phyloP scores from a whole-genome alignment of 257 asterid genomes.

The Handroanthus guayacan region DNA sequence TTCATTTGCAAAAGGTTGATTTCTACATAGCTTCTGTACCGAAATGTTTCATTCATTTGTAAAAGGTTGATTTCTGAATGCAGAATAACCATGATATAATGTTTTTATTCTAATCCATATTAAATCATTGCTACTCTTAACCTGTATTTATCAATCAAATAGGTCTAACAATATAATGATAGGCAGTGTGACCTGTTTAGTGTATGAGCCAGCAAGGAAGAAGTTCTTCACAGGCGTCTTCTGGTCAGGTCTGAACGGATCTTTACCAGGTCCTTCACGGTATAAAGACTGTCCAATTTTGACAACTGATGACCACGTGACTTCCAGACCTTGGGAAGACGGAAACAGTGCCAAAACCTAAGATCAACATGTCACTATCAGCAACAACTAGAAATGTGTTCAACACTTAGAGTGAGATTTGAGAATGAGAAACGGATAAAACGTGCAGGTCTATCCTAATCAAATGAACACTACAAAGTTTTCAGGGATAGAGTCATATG shows the following conservation, averaged over 20 bases:
- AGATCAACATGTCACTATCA: slow-evolving; percentile 28
- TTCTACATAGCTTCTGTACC: too few relatives aligned
- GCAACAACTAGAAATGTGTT: slow-evolving; percentile 1
- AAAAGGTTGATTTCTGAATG: not conserved
- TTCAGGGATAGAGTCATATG: too few relatives aligned
- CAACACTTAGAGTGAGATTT: too few relatives aligned
- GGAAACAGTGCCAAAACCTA: slow-evolving; percentile 94
- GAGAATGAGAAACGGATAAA: not conserved
- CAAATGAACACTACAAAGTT: too few relatives aligned
- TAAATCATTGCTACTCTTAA: not conserved
- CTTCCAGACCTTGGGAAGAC: slow-evolving; percentile 92
- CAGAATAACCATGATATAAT: not conserved
- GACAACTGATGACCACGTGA: slow-evolving; percentile 97
- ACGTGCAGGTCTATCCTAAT: not conserved
- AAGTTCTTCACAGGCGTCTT: slow-evolving; percentile 90
- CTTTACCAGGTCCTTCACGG: slow-evolving; percentile 97
- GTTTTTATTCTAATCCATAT: not conserved
- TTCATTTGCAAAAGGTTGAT: not conserved
- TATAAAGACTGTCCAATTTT: slow-evolving; percentile 92
- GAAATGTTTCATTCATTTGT: not conserved
- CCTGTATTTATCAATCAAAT: not conserved
- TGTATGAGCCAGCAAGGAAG: slow-evolving; percentile 98
- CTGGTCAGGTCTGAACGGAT: slow-evolving; percentile 99
- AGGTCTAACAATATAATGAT: too few relatives aligned
- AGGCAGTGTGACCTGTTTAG: slow-evolving; percentile 74